These are phyloP conservation scores for Stagonosporopsis rhizophila DNA, from an alignment of 2,329 filamentous ascomycete species.

Conservation along the genomic window DNA sequence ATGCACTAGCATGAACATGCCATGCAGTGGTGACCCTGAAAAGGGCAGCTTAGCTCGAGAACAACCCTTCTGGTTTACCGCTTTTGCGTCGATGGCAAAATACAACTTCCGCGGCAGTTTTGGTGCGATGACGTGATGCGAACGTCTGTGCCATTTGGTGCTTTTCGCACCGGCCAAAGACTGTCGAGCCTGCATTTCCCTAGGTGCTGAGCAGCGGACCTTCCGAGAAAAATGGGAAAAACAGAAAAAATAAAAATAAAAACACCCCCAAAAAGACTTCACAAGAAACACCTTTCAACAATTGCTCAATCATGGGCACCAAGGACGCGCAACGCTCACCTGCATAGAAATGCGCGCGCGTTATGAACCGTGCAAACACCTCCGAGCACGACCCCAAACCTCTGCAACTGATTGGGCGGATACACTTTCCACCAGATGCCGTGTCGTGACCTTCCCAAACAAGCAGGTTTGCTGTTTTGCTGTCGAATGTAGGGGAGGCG, in stretches of 20 bases:
- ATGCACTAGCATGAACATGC: not conserved
- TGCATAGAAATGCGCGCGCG: not conserved
- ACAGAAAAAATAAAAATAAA: not conserved
- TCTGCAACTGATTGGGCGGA: conserved; percentile 14
- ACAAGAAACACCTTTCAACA: too few species aligned
- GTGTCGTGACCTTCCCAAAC: conserved; percentile 8
- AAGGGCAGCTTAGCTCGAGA: too few species aligned
- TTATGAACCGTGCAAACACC: not conserved
- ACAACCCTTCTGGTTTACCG: too few species aligned
- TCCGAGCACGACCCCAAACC: not conserved
- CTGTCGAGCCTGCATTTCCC: too few species aligned
- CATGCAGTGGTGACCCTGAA: too few species aligned
- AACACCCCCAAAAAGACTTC: too few species aligned
- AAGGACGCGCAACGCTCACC: too few species aligned
- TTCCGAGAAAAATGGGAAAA: not conserved
- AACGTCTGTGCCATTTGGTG: not conserved
- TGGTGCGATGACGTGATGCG: conserved; percentile 1
- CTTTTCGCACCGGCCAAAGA: not conserved
- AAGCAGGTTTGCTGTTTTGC: conserved; percentile 19
- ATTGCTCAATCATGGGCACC: too few species aligned
- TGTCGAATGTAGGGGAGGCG: conserved; percentile 10
- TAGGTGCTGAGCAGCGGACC: too few species aligned
- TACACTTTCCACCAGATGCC: conserved; percentile 11
- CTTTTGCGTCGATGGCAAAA: too few species aligned
- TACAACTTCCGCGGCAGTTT: not conserved